A percentile compares a stretch with the other conserved stretches of the same genome.
These are phyloP conservation scores for Sphaceloma murrayae DNA, from an alignment of 2,329 filamentous ascomycete genomes.

Conservation along the genomic window DNA sequence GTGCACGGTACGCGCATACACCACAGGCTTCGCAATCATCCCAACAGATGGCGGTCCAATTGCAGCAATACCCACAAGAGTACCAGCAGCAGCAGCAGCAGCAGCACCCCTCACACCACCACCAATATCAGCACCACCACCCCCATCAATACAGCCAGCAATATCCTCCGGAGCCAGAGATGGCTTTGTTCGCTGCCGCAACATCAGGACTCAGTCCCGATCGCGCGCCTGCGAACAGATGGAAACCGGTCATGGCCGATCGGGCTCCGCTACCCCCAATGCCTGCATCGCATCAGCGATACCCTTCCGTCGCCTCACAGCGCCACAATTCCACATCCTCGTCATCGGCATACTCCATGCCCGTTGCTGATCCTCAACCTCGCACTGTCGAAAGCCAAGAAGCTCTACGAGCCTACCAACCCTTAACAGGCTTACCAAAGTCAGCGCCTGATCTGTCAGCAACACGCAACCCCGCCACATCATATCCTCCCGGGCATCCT, in stretches of 20 bases:
- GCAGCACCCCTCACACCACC: neutral
- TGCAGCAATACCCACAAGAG: neutral
- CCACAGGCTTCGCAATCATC: conserved; percentile 1
- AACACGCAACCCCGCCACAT: neutral
- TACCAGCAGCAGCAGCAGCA: neutral
- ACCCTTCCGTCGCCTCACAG: neutral
- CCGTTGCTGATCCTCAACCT: neutral
- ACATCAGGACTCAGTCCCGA: conserved; percentile 12
- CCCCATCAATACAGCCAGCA: neutral
- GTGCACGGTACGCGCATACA: neutral
- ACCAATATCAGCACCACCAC: neutral
- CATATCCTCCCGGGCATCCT: conserved; percentile 3
- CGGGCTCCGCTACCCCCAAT: conserved; percentile 4
- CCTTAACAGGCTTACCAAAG: conserved; percentile 2
- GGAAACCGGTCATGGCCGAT: neutral
- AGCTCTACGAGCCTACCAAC: neutral
- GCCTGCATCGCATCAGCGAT: neutral
- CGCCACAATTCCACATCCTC: conserved; percentile 11
- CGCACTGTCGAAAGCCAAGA: neutral
- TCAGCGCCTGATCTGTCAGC: conserved; percentile 10
- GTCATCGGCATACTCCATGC: conserved; percentile 7
- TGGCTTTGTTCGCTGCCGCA: conserved; percentile 11
- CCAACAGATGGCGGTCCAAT: conserved; percentile 1
- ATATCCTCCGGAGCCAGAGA: conserved; percentile 1
- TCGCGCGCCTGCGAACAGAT: conserved; percentile 3